Conservation (phyloP, 306 rosid species). For the Cyamopsis tetragonoloba region DNA sequence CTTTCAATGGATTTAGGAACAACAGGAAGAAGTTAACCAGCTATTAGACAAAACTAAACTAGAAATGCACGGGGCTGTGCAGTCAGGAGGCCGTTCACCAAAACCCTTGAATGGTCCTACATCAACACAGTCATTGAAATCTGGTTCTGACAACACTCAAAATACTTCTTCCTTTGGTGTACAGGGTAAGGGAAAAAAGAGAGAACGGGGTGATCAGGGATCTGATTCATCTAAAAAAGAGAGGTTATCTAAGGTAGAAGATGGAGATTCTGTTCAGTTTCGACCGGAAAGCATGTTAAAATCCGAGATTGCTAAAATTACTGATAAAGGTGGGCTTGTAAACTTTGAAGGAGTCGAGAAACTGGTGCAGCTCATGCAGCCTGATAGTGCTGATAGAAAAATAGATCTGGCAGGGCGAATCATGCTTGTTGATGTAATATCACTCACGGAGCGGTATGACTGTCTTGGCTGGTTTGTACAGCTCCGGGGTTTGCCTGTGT, state of each 20-base stretch:
- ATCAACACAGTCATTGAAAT: conserved; percentile 60
- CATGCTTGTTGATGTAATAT: conserved; percentile 71
- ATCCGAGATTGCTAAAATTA: conserved; percentile 71
- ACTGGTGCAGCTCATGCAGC: conserved; percentile 74
- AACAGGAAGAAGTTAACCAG: conserved; percentile 85
- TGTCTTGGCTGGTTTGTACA: conserved; percentile 76
- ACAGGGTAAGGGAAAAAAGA: conserved; percentile 75
- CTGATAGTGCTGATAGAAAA: conserved; percentile 64
- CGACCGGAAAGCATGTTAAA: conserved; percentile 56
- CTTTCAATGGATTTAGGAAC: conserved; percentile 46
- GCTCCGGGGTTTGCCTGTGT: conserved; percentile 66
- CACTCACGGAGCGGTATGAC: conserved; percentile 68
- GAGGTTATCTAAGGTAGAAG: conserved; percentile 52
- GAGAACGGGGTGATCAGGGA: conserved; percentile 79
- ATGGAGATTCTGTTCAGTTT: conserved; percentile 67
- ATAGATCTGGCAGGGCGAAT: conserved; percentile 71
- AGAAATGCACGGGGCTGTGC: conserved; percentile 95
- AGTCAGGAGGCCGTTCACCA: conserved; percentile 93
- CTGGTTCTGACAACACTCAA: conserved; percentile 72
- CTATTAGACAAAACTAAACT: conserved; percentile 68
- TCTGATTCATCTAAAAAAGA: conserved; percentile 74
- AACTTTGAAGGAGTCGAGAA: conserved; percentile 72
- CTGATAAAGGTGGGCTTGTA: conserved; percentile 84
- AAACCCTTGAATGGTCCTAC: conserved; percentile 80
- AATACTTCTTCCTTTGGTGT: conserved; percentile 64